phyloP scores from a whole-genome alignment of 768 basidiomycete species.

The Boletus subcaerulescens region DNA sequence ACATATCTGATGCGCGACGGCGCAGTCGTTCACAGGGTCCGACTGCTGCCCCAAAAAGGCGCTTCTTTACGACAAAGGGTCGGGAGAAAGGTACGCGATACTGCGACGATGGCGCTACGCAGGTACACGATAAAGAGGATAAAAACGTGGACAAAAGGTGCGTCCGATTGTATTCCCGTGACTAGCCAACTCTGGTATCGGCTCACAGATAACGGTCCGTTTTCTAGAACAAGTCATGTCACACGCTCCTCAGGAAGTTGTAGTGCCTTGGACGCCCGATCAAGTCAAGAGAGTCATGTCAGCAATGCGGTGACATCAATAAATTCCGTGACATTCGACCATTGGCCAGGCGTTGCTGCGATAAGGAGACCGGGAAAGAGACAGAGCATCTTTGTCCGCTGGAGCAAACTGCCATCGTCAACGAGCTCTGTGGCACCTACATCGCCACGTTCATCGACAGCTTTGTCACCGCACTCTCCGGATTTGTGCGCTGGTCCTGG shows the following conservation, averaged over 20 bases:
- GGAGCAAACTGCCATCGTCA: neutral
- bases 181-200: neutral
- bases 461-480: neutral
- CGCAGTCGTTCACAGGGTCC: conserved; percentile 8
- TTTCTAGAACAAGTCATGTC: conserved; percentile 9
- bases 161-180: neutral
- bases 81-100: neutral
- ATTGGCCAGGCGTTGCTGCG: neutral
- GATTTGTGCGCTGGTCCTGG: neutral
- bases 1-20: conserved; percentile 16
- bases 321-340: neutral
- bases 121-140: neutral
- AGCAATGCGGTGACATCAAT: conserved; percentile 2
- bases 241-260: conserved; percentile 14
- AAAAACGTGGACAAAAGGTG: conserved; percentile 5
- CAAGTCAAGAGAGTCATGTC: neutral
- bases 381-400: neutral
- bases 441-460: neutral
- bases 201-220: neutral
- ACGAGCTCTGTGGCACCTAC: neutral
- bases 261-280: neutral
- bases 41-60: neutral
- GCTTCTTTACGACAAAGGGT: conserved; percentile 16
- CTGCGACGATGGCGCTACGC: neutral
- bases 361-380: neutral